phyloP scores from a whole-genome alignment of 805 yeast species.

The Metschnikowia colocasiae region DNA sequence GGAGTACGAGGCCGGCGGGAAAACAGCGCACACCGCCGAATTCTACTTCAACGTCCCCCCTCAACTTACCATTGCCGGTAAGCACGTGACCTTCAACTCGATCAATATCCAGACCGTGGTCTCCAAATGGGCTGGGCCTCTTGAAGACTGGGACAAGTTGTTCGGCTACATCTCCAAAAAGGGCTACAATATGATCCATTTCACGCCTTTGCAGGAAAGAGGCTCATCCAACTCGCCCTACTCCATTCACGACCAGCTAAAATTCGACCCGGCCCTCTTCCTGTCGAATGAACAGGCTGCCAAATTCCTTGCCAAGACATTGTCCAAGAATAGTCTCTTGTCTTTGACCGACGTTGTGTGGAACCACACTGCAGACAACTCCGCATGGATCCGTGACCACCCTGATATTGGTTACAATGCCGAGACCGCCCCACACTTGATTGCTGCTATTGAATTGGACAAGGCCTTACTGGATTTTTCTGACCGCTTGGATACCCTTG shows the following conservation, averaged over 20 bases:
- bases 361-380: slow-evolving; percentile 92
- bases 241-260: slow-evolving; percentile 81
- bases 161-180: slow-evolving; percentile 62
- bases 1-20: slow-evolving; percentile 43
- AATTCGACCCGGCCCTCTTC: slow-evolving; percentile 68
- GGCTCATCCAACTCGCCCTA: slow-evolving; percentile 93
- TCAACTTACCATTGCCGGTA: slow-evolving; percentile 52
- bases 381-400: slow-evolving; percentile 76
- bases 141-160: slow-evolving; percentile 60
- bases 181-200: slow-evolving; percentile 94
- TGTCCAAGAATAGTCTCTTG: slow-evolving; percentile 56
- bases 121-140: slow-evolving; percentile 86
- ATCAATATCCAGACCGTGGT: slow-evolving; percentile 80
- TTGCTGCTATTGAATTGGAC: slow-evolving; percentile 82
- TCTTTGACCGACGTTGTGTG: slow-evolving; percentile 89
- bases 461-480: slow-evolving; percentile 64
- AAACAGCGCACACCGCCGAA: slow-evolving; percentile 47
- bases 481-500: slow-evolving; percentile 47
- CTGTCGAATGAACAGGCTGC: slow-evolving; percentile 50
- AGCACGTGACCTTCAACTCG: slow-evolving; percentile 67
- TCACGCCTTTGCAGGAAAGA: slow-evolving; percentile 86
- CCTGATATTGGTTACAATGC: slow-evolving; percentile 90
- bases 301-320: slow-evolving; percentile 46
- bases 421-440: slow-evolving; percentile 85
- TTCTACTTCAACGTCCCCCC: slow-evolving; percentile 82